Evolutionary conservation across 2,329 filamentous ascomycete genomes (phyloP).

Genomic region (Penicillium sp.): DNA sequence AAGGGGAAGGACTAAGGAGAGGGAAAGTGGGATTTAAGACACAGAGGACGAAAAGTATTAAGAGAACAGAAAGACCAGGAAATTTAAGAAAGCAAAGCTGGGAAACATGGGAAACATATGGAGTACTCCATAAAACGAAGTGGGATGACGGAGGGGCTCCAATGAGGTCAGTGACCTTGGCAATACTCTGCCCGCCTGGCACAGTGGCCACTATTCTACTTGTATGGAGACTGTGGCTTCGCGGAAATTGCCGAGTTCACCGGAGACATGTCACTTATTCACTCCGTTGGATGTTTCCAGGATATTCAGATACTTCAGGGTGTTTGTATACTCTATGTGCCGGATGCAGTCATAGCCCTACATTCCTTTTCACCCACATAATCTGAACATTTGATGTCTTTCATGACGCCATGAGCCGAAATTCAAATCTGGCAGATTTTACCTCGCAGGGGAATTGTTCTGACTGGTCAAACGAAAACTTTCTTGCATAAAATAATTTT

Average conservation of each 20-base stretch:
- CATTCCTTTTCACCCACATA: conserved; percentile 2
- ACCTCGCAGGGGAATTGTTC: conserved; percentile 10
- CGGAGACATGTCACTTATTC: conserved; percentile 5
- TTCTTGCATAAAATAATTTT: conserved; percentile 2
- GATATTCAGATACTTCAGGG: neutral
- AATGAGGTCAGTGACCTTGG: conserved; percentile 34
- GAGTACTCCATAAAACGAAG: neutral
- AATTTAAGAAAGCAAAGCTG: neutral
- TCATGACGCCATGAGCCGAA: conserved; percentile 28
- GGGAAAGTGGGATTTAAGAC: neutral
- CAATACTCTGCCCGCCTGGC: neutral
- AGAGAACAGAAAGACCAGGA: neutral
- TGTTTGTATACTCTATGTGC: neutral
- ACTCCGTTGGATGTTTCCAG: neutral
- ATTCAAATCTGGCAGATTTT: conserved; percentile 8
- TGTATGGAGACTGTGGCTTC: neutral
- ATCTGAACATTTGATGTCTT: conserved; percentile 5
- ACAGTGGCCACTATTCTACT: neutral
- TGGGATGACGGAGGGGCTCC: conserved; percentile 24
- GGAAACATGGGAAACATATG: neutral
- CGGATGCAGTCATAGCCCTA: conserved; percentile 11
- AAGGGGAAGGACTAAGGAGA: neutral
- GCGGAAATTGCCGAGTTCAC: conserved; percentile 25
- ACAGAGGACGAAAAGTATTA: neutral
- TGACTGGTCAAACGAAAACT: conserved; percentile 14